Percentiles rank a stretch among this genome's conserved stretches.
phyloP scores from a whole-genome alignment of 2,329 filamentous ascomycete species.

The Dichotomopilus funicola region DNA sequence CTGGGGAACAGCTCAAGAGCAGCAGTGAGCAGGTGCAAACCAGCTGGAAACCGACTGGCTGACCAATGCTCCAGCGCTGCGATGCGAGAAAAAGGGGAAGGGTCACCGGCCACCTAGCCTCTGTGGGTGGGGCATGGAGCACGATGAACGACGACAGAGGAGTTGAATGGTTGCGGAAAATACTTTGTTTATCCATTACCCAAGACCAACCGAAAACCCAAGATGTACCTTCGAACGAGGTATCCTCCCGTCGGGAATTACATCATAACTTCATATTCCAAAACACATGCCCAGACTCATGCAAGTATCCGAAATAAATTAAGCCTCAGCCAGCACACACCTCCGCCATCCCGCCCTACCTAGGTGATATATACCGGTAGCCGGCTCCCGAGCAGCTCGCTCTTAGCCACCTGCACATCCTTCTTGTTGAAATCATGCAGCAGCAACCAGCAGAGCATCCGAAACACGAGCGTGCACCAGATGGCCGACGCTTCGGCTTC shows the following conservation, averaged over 20 bases:
- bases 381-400: conserved; percentile 47
- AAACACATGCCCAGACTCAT: too few species aligned
- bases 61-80: too few species aligned
- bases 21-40: neutral
- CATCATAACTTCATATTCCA: too few species aligned
- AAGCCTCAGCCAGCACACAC: neutral
- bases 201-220: too few species aligned
- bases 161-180: too few species aligned
- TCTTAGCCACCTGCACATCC: conserved; percentile 47
- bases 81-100: neutral
- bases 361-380: conserved; percentile 50
- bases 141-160: neutral
- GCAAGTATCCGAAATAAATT: neutral
- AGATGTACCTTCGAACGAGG: too few species aligned
- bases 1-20: neutral
- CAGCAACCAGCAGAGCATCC: conserved; percentile 54
- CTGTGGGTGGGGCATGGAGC: neutral
- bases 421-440: conserved; percentile 51
- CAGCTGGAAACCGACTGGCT: too few species aligned
- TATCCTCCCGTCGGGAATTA: too few species aligned
- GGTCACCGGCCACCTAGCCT: neutral
- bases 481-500: conserved; percentile 31
- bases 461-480: conserved; percentile 50
- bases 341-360: neutral
- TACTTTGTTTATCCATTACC: too few species aligned